Conservation (phyloP, 805 yeast species). For the Helenozyma rhizophorensis region DNA sequence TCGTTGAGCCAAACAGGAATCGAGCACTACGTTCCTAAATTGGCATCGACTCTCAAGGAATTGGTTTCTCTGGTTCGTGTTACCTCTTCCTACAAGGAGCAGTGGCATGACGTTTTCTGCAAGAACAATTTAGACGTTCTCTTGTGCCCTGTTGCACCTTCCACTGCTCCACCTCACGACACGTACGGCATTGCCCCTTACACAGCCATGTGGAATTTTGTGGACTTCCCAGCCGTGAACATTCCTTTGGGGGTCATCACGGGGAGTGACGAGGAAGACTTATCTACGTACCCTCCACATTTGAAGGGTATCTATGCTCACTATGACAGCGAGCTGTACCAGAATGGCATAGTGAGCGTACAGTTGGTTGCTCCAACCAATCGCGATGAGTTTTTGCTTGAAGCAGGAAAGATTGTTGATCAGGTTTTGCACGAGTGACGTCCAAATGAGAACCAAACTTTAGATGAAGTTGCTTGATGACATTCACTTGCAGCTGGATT, state of each 20-base stretch:
- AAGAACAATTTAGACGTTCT: constrained; percentile 9
- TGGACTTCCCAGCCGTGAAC: constrained; percentile 5
- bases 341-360: neutral
- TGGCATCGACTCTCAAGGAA: neutral
- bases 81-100: neutral
- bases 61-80: neutral
- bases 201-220: constrained; percentile 14
- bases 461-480: too few relatives aligned
- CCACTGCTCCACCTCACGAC: constrained; percentile 16
- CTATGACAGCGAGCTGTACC: neutral
- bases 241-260: constrained; percentile 3
- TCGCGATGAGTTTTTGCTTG: neutral
- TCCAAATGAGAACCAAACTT: too few relatives aligned
- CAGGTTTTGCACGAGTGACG: neutral
- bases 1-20: neutral
- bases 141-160: constrained; percentile 11
- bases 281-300: neutral
- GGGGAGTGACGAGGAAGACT: neutral
- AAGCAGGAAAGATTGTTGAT: neutral
- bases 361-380: neutral
- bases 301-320: neutral
- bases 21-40: neutral
- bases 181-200: constrained; percentile 13
- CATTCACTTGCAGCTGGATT: too few relatives aligned
- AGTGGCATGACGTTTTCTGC: constrained; percentile 7